Evolutionary conservation across 116 monocot species (phyloP).

Genomic region (Cymodocea nodosa): DNA sequence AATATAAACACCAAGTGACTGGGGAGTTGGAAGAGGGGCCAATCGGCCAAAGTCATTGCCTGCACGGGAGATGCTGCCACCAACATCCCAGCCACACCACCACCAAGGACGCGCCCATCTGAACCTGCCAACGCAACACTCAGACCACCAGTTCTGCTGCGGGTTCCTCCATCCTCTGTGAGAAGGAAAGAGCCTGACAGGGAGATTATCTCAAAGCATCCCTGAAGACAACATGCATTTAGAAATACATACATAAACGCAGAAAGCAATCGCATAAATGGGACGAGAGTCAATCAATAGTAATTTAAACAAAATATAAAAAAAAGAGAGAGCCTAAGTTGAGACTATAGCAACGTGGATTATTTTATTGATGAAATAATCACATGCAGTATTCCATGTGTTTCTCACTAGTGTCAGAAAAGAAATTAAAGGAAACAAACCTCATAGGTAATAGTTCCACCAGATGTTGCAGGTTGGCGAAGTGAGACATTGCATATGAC

Average conservation of each 20-base stretch:
- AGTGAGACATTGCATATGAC: slow-evolving; percentile 23
- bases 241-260: not conserved
- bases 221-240: slow-evolving; percentile 23
- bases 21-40: not conserved
- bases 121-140: slow-evolving; percentile 69
- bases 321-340: too few species aligned
- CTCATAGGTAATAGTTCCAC: slow-evolving; percentile 21
- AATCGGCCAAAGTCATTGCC: slow-evolving; percentile 15
- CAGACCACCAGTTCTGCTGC: slow-evolving; percentile 66
- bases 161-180: slow-evolving; percentile 46
- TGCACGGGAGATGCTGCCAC: slow-evolving; percentile 73
- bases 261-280: not conserved
- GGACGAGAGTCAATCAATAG: too few species aligned
- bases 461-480: slow-evolving; percentile 15
- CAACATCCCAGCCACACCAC: slow-evolving; percentile 74
- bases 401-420: too few species aligned
- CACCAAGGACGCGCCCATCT: slow-evolving; percentile 82
- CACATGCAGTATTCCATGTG: too few species aligned
- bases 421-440: not conserved
- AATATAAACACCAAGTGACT: not conserved
- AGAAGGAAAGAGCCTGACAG: slow-evolving; percentile 75
- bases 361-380: too few species aligned
- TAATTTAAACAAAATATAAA: too few species aligned
- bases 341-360: too few species aligned
- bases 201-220: slow-evolving; percentile 79